Evolutionary conservation across 2,329 filamentous ascomycete species (phyloP).

Genomic region (Pseudogymnoascus sp.): DNA sequence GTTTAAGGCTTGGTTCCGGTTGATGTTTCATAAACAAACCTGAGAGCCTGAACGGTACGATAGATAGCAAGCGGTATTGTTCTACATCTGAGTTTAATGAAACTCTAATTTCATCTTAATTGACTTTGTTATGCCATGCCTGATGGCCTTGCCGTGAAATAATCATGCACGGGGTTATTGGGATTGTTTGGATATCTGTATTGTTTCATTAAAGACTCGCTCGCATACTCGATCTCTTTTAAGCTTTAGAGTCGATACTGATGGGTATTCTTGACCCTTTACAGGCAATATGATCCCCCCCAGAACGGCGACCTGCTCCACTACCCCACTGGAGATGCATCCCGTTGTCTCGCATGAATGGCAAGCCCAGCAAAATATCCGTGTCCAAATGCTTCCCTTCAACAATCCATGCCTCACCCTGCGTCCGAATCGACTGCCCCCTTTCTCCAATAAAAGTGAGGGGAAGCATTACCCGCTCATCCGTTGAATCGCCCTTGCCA

Average conservation of each 20-base stretch:
- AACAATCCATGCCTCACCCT: conserved; percentile 1
- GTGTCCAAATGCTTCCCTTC: conserved; percentile 1
- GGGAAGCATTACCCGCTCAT: background rate
- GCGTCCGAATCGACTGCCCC: background rate
- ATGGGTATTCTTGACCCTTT: background rate
- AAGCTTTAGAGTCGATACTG: background rate
- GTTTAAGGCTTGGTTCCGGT: background rate
- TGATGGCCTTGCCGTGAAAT: background rate
- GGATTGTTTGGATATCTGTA: background rate
- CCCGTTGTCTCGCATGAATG: conserved; percentile 7
- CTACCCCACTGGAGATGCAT: conserved; percentile 8
- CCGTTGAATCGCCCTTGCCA: background rate
- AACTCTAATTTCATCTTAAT: background rate
- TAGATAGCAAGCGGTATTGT: background rate
- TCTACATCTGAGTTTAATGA: background rate
- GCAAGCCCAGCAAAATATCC: conserved; percentile 3
- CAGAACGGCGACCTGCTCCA: background rate
- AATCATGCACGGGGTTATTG: background rate
- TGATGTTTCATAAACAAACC: background rate
- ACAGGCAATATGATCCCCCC: background rate
- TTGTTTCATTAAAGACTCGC: background rate
- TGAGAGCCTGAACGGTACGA: background rate
- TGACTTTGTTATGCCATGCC: too few species aligned
- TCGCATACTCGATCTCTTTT: background rate
- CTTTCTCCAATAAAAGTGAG: background rate